Percentiles rank a stretch among this genome's conserved stretches.
Evolutionary conservation across 441 rosid species (phyloP).

Genomic region (Lepidium campestre): DNA sequence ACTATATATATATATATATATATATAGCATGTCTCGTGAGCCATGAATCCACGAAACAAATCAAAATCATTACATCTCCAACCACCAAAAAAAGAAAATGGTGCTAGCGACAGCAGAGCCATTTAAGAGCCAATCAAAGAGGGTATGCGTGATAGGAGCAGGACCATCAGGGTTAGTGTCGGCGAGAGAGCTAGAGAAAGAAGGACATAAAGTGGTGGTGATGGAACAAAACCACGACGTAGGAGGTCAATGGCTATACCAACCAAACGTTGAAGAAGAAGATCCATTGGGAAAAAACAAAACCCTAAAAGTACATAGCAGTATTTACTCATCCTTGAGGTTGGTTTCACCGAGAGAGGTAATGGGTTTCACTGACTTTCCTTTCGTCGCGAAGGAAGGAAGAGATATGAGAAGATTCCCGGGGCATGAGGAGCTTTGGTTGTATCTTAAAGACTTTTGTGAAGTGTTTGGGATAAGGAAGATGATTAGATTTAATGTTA

Average conservation of each 20-base stretch:
- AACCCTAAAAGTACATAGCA: slow-evolving; percentile 56
- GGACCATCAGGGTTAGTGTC: slow-evolving; percentile 85
- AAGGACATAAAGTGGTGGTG: slow-evolving; percentile 63
- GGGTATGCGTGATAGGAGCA: slow-evolving; percentile 84
- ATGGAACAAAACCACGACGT: slow-evolving; percentile 74
- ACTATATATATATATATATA: slow-evolving; percentile 16
- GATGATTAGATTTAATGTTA: slow-evolving; percentile 63
- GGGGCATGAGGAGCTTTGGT: slow-evolving; percentile 70
- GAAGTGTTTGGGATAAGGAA: slow-evolving; percentile 58
- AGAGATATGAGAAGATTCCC: slow-evolving; percentile 82
- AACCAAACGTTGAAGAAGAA: slow-evolving; percentile 48
- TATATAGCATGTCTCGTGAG: neutral
- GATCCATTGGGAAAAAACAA: slow-evolving; percentile 35
- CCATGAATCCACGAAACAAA: neutral
- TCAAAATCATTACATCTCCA: neutral
- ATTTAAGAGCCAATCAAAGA: slow-evolving; percentile 12
- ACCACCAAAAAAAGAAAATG: neutral
- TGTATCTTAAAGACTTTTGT: slow-evolving; percentile 69
- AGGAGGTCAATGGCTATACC: slow-evolving; percentile 88
- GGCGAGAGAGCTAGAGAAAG: slow-evolving; percentile 70
- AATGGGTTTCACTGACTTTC: slow-evolving; percentile 86
- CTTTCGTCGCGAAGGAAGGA: slow-evolving; percentile 52
- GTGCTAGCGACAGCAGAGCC: slow-evolving; percentile 10
- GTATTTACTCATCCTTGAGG: slow-evolving; percentile 71
- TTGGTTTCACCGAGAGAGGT: slow-evolving; percentile 62